Evolutionary conservation across 2,329 filamentous ascomycete genomes (phyloP), one percentile per base, ranked within the genome.

Genomic region (Sclerotinia borealis): DNA sequence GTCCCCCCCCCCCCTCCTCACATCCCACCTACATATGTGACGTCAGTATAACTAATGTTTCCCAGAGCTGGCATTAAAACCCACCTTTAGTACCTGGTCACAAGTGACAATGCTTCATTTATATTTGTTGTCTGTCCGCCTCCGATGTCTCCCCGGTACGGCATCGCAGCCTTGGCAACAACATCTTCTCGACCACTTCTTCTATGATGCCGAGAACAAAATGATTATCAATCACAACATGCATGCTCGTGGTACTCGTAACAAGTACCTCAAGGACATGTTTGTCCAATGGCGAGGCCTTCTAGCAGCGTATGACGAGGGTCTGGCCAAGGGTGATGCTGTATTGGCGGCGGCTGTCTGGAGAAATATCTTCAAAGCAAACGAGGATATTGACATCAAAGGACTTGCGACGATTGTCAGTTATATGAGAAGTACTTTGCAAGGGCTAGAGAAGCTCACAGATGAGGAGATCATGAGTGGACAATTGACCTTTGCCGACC

Each of bases 51-150:
- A 47, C 66, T 68, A 56, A 63, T 45, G 45, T 41, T 17, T 22
- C 13, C 17, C 71, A 96, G 91, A 88, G 59, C 85, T 96, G 67
- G 85, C 85, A 31, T 85, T 99, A 22, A 82, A 84, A 37, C 91
- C 92, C 0, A 98, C 92, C 0, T 99, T 99, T 77, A 93, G 88
- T 74, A 93, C 91, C 63, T 99, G 95, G 95, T 91, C 92, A 25
- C 93, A 98, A 77, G 88, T 98, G 50, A 95, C 93, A 41, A 96
- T 96, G 82, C 83, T 99, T 64, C 93, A 99, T 80, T 90, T 99
- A 83, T 98, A 96, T 80, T 84, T 97, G 64, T 78, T 98, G 65
- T 90, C 91, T 62, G 89, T 91, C 52, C 89, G 93, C 63, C 80
- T 97, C 70, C 90, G 95, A 68, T 88, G 87, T 76, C 85, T 97